Conservation (phyloP, 441 rosid genomes). For the Kokia cookei region DNA sequence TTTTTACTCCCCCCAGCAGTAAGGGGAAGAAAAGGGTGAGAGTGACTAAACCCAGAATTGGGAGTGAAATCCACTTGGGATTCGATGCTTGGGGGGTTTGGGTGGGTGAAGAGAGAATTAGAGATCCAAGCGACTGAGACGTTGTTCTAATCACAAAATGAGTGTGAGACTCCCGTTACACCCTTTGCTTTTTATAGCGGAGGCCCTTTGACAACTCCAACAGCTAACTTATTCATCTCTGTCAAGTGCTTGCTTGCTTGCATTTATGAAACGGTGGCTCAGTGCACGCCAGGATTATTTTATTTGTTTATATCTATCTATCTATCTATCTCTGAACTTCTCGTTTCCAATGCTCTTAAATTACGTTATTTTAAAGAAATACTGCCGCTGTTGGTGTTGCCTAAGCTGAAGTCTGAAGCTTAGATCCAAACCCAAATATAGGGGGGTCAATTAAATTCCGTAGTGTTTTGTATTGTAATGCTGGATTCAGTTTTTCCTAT, state of each 20-base stretch:
- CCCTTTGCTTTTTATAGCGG: slow-evolving; percentile 33
- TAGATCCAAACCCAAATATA: slow-evolving; percentile 25
- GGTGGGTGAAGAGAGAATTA: slow-evolving; percentile 15
- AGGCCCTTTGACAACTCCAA: not conserved
- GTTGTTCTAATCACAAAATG: slow-evolving; percentile 38
- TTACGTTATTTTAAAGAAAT: slow-evolving; percentile 2
- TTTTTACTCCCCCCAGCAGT: not conserved
- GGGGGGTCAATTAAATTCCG: slow-evolving; percentile 20
- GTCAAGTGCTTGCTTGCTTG: not conserved
- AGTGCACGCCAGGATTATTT: slow-evolving; percentile 8
- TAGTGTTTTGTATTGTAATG: not conserved
- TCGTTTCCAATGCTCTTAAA: slow-evolving; percentile 8
- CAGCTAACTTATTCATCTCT: not conserved
- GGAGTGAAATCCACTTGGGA: slow-evolving; percentile 36
- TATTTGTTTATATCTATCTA: slow-evolving; percentile 7
- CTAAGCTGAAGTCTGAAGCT: slow-evolving; percentile 1
- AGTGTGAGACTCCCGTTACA: slow-evolving; percentile 8
- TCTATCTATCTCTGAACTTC: slow-evolving; percentile 9
- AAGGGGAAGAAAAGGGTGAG: slow-evolving; percentile 16
- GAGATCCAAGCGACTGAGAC: slow-evolving; percentile 36
- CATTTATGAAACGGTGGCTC: slow-evolving; percentile 20
- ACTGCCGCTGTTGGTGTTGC: not conserved
- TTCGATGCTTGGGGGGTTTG: slow-evolving; percentile 33
- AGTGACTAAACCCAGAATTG: slow-evolving; percentile 28
- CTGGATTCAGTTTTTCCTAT: slow-evolving; percentile 3